Evolutionary conservation across 176 grass and related monocot genomes (phyloP).

Genomic region (Juncus inflexus): DNA sequence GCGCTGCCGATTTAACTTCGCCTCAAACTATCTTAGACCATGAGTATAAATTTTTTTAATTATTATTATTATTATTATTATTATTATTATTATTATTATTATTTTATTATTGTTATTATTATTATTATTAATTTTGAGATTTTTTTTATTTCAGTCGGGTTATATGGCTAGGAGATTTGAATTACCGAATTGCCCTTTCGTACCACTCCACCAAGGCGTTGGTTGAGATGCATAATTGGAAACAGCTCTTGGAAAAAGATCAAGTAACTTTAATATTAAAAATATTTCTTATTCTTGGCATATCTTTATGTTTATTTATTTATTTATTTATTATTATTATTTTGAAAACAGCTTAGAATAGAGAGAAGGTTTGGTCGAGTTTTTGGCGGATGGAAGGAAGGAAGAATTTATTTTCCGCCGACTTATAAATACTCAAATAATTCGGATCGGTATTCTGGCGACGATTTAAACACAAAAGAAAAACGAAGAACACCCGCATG

Average conservation of each 20-base stretch:
- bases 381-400: conserved; percentile 97
- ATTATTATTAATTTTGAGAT: conserved; percentile 8
- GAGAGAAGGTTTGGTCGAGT: conserved; percentile 66
- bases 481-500: conserved; percentile 93
- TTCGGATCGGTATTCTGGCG: conserved; percentile 84
- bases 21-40: conserved; percentile 91
- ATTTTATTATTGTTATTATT: conserved; percentile 8
- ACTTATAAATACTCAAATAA: conserved; percentile 99
- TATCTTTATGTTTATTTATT: neutral
- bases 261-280: conserved; percentile 48
- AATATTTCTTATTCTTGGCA: conserved; percentile 9
- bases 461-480: conserved; percentile 67
- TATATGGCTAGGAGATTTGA: conserved; percentile 99
- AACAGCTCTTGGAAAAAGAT: conserved; percentile 86
- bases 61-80: conserved; percentile 8
- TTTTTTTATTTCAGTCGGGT: conserved; percentile 58
- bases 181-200: conserved; percentile 91
- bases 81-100: conserved; percentile 7
- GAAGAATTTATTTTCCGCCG: conserved; percentile 92
- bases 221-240: conserved; percentile 95
- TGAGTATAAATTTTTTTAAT: conserved; percentile 41
- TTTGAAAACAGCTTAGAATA: conserved; percentile 66
- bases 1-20: conserved; percentile 48
- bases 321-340: conserved; percentile 10
- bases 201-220: conserved; percentile 80